Evolutionary conservation across 2,329 filamentous ascomycete species (phyloP).

Genomic region (Zymoseptoria ardabiliae): DNA sequence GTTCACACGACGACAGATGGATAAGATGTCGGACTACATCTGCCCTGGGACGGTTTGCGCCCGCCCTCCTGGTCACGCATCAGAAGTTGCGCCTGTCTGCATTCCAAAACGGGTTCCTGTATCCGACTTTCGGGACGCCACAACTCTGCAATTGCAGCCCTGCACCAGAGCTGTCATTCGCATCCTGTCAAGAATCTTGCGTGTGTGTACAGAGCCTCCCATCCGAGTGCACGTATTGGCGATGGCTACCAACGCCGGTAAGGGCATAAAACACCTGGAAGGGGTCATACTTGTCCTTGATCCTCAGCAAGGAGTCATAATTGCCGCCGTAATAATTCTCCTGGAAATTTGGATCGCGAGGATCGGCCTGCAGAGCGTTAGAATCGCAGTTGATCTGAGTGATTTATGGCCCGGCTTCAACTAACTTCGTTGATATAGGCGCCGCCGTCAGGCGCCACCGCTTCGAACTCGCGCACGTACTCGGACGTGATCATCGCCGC

Average conservation of each 20-base stretch:
- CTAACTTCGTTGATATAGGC: conserved; percentile 37
- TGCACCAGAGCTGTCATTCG: not conserved
- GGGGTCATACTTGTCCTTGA: conserved; percentile 40
- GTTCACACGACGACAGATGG: no score
- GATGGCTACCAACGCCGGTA: conserved; percentile 35
- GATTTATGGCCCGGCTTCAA: not conserved
- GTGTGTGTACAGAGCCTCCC: conserved; percentile 17
- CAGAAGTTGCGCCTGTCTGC: no score
- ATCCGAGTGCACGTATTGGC: conserved; percentile 22
- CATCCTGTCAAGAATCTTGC: not conserved
- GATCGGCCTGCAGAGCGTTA: conserved; percentile 24
- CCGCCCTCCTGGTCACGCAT: no score
- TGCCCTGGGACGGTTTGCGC: no score
- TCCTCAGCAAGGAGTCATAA: conserved; percentile 29
- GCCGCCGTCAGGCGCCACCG: conserved; percentile 33
- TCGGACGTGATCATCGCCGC: conserved; percentile 36
- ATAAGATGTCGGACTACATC: no score
- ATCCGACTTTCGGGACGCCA: no score
- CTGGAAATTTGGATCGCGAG: conserved; percentile 36
- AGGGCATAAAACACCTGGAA: conserved; percentile 34
- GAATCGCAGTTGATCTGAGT: conserved; percentile 7
- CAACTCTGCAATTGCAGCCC: no score
- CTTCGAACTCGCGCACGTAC: conserved; percentile 33
- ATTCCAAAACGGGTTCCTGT: no score
- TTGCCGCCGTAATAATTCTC: conserved; percentile 38